Base-by-base conservation (phyloP, 2,329 filamentous ascomycete genomes). In the Colletotrichum plurivorum region DNA sequence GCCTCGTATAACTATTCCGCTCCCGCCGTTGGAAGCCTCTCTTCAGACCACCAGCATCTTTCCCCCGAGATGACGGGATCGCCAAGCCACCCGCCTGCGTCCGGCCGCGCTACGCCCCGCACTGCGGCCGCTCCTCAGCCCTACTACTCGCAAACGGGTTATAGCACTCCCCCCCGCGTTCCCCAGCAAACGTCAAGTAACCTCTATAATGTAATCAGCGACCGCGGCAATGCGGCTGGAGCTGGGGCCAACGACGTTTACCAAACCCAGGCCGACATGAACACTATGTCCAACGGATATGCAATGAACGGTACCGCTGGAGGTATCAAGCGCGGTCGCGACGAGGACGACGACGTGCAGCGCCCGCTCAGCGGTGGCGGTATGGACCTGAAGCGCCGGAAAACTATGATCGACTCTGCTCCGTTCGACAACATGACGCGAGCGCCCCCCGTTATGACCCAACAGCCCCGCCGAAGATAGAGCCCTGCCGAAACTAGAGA, bases 121-220 rank as follows among this genome's bases (percentile, higher is more conserved):
- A 97, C 93, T 0, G 89, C 94, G 5, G 87, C 89, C 10, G 87
- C 92, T 1, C 86, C 90, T 45, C 92, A 93, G 73, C 84, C 90
- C 2, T 94, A 94, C 79, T 98, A 97, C 81, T 80, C 87, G 70
- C 85, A 86, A 78, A 79, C 87, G 58, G 91, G 91, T 27, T 97
- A 97, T 82, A 92, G 85, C 78, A 95, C 94, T 1, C 92, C 95
- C 56, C 94, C 94, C 22, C 91, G 94, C 49, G 85, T 88, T 9
- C 84, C 86, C 66, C 83, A 84, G 51, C 85, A 90, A 69, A 87
- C 92, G 4, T 91, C 93, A 1, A 95, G 93, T 84, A 97, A 90
- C 77, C 84, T 97, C 58, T 97, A 97, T 85, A 97, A 91, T 79
- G 92, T 97, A 71, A 94, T 97, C 83, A 95, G 93, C 77, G 92